Evolutionary conservation across 2,329 filamentous ascomycete genomes (phyloP).

Genomic region (Helotiales sp.): DNA sequence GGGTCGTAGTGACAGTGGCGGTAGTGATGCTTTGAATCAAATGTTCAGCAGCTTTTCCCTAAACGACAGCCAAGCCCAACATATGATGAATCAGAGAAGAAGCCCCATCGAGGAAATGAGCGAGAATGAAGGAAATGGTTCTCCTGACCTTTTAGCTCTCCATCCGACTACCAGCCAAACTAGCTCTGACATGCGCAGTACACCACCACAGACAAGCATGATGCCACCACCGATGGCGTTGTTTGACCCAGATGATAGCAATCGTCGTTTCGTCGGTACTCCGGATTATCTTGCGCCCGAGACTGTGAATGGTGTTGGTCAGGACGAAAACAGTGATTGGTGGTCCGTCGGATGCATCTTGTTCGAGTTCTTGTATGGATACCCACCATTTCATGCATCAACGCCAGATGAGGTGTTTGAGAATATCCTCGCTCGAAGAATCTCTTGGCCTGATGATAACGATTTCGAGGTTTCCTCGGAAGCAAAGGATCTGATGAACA

Average conservation of each 20-base stretch:
- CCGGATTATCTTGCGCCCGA: conserved; percentile 97
- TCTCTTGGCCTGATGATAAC: conserved; percentile 88
- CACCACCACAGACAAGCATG: conserved; percentile 68
- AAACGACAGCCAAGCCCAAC: conserved; percentile 58
- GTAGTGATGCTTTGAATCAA: conserved; percentile 81
- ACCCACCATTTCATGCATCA: conserved; percentile 88
- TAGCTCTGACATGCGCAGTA: conserved; percentile 57
- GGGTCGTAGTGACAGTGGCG: conserved; percentile 88
- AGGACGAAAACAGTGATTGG: conserved; percentile 99
- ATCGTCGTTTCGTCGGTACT: conserved; percentile 91
- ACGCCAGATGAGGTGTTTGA: conserved; percentile 95
- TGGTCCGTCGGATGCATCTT: conserved; percentile 99
- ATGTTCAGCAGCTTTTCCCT: conserved; percentile 84
- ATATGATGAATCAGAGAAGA: conserved; percentile 47
- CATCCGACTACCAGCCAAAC: conserved; percentile 53
- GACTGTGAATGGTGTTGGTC: conserved; percentile 91
- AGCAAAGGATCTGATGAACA: conserved; percentile 93
- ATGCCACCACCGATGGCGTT: conserved; percentile 92
- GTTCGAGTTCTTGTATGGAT: conserved; percentile 93
- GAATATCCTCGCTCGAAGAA: conserved; percentile 87
- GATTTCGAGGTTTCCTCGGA: conserved; percentile 83
- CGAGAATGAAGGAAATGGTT: conserved; percentile 72
- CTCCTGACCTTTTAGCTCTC: conserved; percentile 76
- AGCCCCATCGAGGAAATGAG: conserved; percentile 76
- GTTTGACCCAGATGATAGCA: conserved; percentile 93